Evolutionary conservation across 768 basidiomycete genomes (phyloP).

Genomic region (Mrakia hoshinonis): DNA sequence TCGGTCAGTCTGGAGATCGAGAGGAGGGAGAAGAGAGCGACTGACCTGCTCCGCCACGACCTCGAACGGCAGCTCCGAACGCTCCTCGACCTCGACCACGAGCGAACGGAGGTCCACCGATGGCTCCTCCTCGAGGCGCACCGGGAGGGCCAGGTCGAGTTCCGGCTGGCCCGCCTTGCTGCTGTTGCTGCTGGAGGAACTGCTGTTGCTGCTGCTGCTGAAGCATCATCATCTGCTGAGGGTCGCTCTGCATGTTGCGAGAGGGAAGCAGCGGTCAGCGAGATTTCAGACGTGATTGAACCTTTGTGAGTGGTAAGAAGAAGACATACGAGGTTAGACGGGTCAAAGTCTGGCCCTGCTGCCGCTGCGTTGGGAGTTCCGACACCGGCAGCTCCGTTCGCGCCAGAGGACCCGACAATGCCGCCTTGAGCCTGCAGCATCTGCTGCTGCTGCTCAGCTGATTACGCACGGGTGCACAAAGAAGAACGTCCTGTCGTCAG

Average conservation of each 20-base stretch:
- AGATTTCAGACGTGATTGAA: background rate
- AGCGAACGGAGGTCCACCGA: background rate
- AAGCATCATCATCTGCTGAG: conserved; percentile 13
- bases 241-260: background rate
- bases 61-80: background rate
- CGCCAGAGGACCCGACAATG: too few relatives aligned
- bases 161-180: background rate
- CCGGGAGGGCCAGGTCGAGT: background rate
- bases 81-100: conserved; percentile 1
- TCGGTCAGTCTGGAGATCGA: background rate
- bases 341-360: background rate
- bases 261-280: background rate
- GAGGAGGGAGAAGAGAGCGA: background rate
- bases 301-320: too few relatives aligned
- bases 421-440: background rate
- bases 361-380: too few relatives aligned
- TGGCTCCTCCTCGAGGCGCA: conserved; percentile 3
- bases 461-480: background rate
- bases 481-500: conserved; percentile 10
- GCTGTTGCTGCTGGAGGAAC: conserved; percentile 3
- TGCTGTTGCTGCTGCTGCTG: conserved; percentile 1
- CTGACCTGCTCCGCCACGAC: conserved; percentile 1
- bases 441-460: background rate
- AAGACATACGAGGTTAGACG: background rate
- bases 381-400: too few relatives aligned